A percentile compares a stretch with the other conserved stretches of the same genome.
phyloP scores from a whole-genome alignment of 2,329 filamentous ascomycete genomes.

The Epichloe gansuensis region DNA sequence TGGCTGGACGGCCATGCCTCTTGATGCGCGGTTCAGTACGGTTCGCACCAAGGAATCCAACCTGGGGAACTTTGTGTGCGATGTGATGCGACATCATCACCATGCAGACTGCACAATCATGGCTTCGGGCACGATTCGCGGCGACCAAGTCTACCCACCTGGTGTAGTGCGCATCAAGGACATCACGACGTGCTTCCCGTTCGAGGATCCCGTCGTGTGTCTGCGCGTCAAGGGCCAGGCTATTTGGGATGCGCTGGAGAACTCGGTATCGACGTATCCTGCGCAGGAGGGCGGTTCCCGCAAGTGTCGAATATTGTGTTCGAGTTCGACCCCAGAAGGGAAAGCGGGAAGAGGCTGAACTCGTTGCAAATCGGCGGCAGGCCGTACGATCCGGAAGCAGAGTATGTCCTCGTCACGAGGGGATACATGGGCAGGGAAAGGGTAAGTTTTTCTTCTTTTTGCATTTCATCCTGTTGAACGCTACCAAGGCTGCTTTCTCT shows the following conservation, averaged over 20 bases:
- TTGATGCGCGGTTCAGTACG: slow-evolving; percentile 79
- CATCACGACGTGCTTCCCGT: slow-evolving; percentile 81
- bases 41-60: slow-evolving; percentile 71
- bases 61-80: slow-evolving; percentile 80
- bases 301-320: slow-evolving; percentile 79
- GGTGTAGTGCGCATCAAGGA: slow-evolving; percentile 68
- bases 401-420: slow-evolving; percentile 66
- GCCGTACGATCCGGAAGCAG: slow-evolving; percentile 47
- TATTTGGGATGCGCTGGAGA: slow-evolving; percentile 72
- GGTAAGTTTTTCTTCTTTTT: slow-evolving; percentile 17
- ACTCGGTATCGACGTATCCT: slow-evolving; percentile 68
- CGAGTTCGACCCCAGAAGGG: slow-evolving; percentile 52
- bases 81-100: slow-evolving; percentile 80
- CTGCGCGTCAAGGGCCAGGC: slow-evolving; percentile 59
- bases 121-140: slow-evolving; percentile 74
- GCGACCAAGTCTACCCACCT: slow-evolving; percentile 78
- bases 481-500: neutral
- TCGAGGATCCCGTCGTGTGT: slow-evolving; percentile 80
- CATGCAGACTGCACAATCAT: slow-evolving; percentile 71
- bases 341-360: slow-evolving; percentile 50
- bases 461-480: neutral
- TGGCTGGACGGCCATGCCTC: slow-evolving; percentile 68
- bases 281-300: slow-evolving; percentile 70
- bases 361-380: slow-evolving; percentile 48
- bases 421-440: slow-evolving; percentile 82